Conservation (phyloP, 2,329 filamentous ascomycete species). For the Stachybotrys chartarum region DNA sequence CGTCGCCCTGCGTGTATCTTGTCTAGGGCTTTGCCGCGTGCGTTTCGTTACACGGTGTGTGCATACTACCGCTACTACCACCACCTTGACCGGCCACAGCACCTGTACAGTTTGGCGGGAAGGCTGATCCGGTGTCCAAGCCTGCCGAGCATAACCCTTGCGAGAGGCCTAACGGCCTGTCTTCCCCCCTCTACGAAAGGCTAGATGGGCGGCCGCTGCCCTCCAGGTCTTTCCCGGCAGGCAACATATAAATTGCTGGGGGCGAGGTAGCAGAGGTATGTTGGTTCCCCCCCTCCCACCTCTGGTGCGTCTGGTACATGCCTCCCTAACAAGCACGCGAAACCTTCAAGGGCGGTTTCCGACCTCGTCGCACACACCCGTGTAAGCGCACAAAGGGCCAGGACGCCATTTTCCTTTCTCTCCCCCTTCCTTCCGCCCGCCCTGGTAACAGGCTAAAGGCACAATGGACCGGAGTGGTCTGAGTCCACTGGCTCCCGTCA, state of each 20-base stretch:
- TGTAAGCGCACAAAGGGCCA: background rate
- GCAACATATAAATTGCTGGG: background rate
- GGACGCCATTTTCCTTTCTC: background rate
- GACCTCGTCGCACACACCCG: background rate
- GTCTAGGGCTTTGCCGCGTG: too few species aligned
- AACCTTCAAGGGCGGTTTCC: background rate
- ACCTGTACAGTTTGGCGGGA: too few species aligned
- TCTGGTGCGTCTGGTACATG: background rate
- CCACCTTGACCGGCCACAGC: too few species aligned
- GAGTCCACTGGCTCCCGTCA: background rate
- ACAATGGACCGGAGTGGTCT: background rate
- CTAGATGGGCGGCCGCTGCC: too few species aligned
- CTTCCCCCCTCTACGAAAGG: too few species aligned
- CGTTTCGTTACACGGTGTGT: too few species aligned
- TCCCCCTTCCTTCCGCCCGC: background rate
- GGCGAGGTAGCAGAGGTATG: background rate
- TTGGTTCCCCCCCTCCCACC: background rate
- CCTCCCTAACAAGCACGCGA: background rate
- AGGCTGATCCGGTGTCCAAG: too few species aligned
- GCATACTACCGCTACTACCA: too few species aligned
- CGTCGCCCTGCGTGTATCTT: too few species aligned
- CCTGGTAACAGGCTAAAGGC: too few species aligned
- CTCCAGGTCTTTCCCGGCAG: background rate
- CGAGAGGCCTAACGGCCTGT: too few species aligned
- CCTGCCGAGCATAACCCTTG: too few species aligned